Percentiles rank a stretch among this genome's conserved stretches.
Evolutionary conservation across 2,329 filamentous ascomycete species (phyloP).

Genomic region (Beauveria caledonica): DNA sequence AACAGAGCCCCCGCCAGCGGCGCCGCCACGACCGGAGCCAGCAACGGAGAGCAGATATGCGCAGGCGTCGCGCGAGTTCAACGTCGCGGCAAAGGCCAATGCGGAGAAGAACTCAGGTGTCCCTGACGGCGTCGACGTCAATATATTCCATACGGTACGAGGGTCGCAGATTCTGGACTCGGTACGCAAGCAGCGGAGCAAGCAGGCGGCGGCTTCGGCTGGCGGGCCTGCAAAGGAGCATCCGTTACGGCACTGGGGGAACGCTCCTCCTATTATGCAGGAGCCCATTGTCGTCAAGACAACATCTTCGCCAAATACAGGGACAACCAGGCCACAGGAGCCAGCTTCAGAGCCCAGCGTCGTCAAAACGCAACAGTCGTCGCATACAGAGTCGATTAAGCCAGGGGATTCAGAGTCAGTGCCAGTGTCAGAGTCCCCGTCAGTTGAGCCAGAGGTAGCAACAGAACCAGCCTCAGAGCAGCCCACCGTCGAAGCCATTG

Average conservation of each 20-base stretch:
- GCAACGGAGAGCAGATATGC: conserved; percentile 1
- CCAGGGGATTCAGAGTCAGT: no score
- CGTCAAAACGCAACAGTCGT: no score
- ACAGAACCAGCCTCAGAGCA: not conserved
- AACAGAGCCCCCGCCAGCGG: not conserved
- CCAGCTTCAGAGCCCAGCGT: no score
- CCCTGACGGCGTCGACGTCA: conserved; percentile 34
- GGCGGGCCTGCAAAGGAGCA: conserved; percentile 26
- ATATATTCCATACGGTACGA: conserved; percentile 39
- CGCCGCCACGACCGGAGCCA: not conserved
- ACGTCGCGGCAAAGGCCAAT: conserved; percentile 8
- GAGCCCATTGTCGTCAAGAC: not conserved
- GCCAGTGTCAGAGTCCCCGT: not conserved
- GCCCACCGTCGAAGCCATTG: not conserved
- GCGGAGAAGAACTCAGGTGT: conserved; percentile 23
- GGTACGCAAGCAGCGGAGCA: conserved; percentile 18
- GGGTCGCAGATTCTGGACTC: conserved; percentile 38
- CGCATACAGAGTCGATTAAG: no score
- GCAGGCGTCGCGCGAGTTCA: conserved; percentile 1
- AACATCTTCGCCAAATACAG: not conserved
- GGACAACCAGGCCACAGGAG: not conserved
- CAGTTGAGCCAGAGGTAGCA: not conserved
- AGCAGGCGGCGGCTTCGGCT: conserved; percentile 10
- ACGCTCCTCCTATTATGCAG: not conserved
- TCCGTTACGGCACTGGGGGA: conserved; percentile 29